Base-by-base conservation (phyloP, 148 eudicot genomes). In the Nyssa sinensis region DNA sequence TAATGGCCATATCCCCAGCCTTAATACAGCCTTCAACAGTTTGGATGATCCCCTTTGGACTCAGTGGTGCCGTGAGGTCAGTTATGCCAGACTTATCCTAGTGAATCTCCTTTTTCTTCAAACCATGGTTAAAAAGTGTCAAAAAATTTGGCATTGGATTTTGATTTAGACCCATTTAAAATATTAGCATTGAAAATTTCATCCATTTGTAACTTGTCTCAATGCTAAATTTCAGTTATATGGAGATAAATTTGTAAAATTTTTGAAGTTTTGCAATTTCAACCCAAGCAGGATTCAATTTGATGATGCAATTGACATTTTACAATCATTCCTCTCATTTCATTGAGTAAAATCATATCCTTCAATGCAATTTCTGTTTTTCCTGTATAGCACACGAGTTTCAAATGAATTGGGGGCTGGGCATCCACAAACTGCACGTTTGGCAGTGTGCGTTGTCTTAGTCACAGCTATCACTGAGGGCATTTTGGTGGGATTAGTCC, bases 41-140 rank as follows among this genome's bases (percentile, higher is more conserved):
- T 31, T 89, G 92, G 92, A 90, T 88, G 91, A 88, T 93, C 69
- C 97, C 97, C 0, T 84, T 76, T 44, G 98, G 98, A 74, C 88
- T 93, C 25, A 83, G 97, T 53, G 83, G 83, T 73, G 90, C 93
- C 31, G 90, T 89, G 24, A 91, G 97, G 98, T 93, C 23, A 55
- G 51, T 44, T 44, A 44, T 44, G 19, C 51, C 41, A 37, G 4
- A 37, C 8, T 37, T 4, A 37, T 3, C 8, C 5, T 37, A 37
- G 41, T 37, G 41, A 37, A 44, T 44, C 51, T 44, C 51, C 16
- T 12, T 3, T 39, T 39, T 12, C 44, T 39, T 19, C 16, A 0
- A 11, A 19, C 51, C 51, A 44, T 11, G 51, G 51, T 12, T 44
- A 2, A 1, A 11, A 3, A 44, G 4, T 44, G n/a, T 44, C 16